phyloP scores from a whole-genome alignment of 1,284 basidiomycete species.

The Ganoderma boninense region DNA sequence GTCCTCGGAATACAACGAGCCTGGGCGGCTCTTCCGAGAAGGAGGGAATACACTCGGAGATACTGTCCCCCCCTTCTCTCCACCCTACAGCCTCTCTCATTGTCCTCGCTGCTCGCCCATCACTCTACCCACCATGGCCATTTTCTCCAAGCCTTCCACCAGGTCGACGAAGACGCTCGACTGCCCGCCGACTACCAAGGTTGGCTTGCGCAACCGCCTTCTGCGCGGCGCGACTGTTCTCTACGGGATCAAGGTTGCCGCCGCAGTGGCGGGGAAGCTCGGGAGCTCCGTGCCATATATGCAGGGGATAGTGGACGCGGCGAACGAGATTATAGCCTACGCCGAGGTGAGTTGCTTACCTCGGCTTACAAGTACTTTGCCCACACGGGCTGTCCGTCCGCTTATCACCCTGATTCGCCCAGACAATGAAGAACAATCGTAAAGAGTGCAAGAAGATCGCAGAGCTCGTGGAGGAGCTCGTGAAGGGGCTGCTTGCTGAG shows the following conservation, averaged over 20 bases:
- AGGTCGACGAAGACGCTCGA: neutral
- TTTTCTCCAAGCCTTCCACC: neutral
- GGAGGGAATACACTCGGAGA: neutral
- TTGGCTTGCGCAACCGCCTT: neutral
- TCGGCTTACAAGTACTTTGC: too few relatives aligned
- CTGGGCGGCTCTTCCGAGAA: neutral
- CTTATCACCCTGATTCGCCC: neutral
- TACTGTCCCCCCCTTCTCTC: neutral
- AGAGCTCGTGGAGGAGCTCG: neutral
- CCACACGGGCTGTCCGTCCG: too few relatives aligned
- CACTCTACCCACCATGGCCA: neutral
- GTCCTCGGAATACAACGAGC: too few relatives aligned
- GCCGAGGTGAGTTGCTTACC: neutral
- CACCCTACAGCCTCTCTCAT: neutral
- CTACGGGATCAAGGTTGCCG: neutral
- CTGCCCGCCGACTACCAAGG: neutral
- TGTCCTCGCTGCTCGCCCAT: neutral
- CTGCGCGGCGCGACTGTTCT: neutral
- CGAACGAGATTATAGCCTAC: neutral
- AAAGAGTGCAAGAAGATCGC: neutral
- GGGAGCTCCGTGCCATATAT: neutral
- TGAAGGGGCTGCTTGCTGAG: neutral
- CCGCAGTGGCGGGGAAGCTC: neutral
- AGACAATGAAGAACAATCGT: neutral
- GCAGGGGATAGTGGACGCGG: neutral